A percentile compares a stretch with the other conserved stretches of the same genome.
Conservation (phyloP, 1,284 basidiomycete genomes). For the Athelia sp. region DNA sequence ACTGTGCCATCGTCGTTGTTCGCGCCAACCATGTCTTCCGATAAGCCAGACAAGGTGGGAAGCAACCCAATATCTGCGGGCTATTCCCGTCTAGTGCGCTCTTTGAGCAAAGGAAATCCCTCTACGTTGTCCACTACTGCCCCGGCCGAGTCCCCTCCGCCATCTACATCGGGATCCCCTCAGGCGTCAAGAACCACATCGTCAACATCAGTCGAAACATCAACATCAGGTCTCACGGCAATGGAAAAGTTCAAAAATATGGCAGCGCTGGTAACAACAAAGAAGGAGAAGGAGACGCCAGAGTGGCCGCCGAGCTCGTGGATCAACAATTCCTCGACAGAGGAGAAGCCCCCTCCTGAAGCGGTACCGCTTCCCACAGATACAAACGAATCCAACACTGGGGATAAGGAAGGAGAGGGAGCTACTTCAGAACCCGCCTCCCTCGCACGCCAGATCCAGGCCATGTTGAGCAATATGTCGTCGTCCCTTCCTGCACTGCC, state of each 20-base stretch:
- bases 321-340: slow-evolving; percentile 8
- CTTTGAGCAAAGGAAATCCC: not conserved
- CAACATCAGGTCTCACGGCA: slow-evolving; percentile 18
- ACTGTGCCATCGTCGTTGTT: too few species aligned
- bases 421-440: slow-evolving; percentile 24
- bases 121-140: not conserved
- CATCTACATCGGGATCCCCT: not conserved
- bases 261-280: slow-evolving; percentile 6
- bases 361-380: not conserved
- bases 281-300: slow-evolving; percentile 9
- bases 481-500: too few species aligned
- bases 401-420: slow-evolving; percentile 5
- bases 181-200: not conserved
- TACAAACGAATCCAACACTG: slow-evolving; percentile 8
- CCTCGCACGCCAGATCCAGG: slow-evolving; percentile 36
- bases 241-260: slow-evolving; percentile 31
- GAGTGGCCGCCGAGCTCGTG: slow-evolving; percentile 18
- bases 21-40: too few species aligned
- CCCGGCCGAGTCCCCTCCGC: not conserved
- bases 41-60: too few species aligned
- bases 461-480: slow-evolving; percentile 22
- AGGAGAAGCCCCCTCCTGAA: slow-evolving; percentile 5
- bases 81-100: not conserved
- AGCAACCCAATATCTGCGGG: not conserved
- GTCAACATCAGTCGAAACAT: not conserved